Base-by-base conservation (phyloP, 306 rosid genomes). In the Pueraria montana region DNA sequence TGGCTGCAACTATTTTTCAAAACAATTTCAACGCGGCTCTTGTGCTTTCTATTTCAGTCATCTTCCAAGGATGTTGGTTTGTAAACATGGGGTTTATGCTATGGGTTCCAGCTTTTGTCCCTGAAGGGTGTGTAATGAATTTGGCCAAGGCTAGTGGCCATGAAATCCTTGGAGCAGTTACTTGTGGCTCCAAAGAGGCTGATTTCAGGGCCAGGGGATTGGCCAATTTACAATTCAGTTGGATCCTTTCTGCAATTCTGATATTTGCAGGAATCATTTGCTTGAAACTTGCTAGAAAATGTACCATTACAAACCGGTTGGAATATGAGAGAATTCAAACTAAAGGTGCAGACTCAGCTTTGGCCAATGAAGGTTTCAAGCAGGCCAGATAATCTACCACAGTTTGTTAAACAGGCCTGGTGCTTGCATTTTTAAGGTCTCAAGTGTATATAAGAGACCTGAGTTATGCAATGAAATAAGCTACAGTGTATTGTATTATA, bases 1-100 rank as follows among this genome's bases (percentile, higher is more conserved):
- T 93, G 48, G 84, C 90, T 64, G 91, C 91, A 84, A 88, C 96
- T 45, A 71, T 78, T 84, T 93, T 80, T 77, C 98, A 89, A 0
- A 89, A 79, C 74, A 88, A 86, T 91, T 89, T 95, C 81, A 91
- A 92, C 1, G 91, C 92, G 5, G 92, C 94, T 17, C 88, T 95
- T 55, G 86, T 91, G 63, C 97, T 95, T 74, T 91, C 99, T 0
- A 65, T 92, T 62, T 91, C 96, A 34, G 85, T 95, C 63, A 87
- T 90, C 43, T 82, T 95, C 76, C 98, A 95, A 85, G 99, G 99
- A 63, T 93, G 95, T 73, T 95, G 98, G 99, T 93, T 93, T 71
- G 80, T 95, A 74, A 89, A 89, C 91, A 95, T 95, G 97, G 98
- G 96, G 45, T 87, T 93, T 32, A 81, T 85, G 92, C 82, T 95